These are phyloP conservation scores for Epichloe coenophiala DNA, from an alignment of 2,329 filamentous ascomycete genomes.

Conservation along the genomic window DNA sequence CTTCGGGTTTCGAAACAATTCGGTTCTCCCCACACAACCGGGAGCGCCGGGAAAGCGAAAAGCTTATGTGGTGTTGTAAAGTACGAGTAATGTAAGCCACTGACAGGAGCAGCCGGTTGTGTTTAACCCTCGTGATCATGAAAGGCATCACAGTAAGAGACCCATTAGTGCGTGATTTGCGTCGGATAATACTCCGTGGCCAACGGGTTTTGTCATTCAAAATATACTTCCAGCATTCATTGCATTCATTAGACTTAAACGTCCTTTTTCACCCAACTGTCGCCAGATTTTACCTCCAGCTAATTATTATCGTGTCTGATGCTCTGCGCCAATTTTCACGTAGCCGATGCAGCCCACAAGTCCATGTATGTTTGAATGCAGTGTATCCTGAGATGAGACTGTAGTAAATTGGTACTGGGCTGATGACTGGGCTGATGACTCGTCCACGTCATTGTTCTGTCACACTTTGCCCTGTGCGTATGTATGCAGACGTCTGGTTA, in stretches of 20 bases:
- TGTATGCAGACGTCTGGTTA: no score
- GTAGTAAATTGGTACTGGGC: not conserved
- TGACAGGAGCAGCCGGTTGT: not conserved
- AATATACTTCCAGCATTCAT: no score
- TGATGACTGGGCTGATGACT: not conserved
- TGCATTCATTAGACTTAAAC: no score
- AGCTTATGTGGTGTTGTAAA: not conserved
- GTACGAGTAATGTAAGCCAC: not conserved
- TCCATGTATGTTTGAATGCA: not conserved
- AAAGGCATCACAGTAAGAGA: no score
- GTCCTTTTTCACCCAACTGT: no score
- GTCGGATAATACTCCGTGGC: not conserved
- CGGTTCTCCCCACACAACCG: not conserved
- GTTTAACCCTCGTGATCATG: no score
- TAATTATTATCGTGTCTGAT: no score
- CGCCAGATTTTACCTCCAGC: no score
- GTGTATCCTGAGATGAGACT: not conserved
- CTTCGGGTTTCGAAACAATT: not conserved
- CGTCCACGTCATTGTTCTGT: not conserved
- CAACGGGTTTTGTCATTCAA: not conserved
- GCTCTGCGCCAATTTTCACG: not conserved
- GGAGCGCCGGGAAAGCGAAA: not conserved
- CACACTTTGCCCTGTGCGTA: not conserved
- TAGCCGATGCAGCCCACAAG: not conserved
- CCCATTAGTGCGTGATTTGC: no score